Conservation (phyloP, 192 early-diverging fungal genomes). For the Coemansia sp. region DNA sequence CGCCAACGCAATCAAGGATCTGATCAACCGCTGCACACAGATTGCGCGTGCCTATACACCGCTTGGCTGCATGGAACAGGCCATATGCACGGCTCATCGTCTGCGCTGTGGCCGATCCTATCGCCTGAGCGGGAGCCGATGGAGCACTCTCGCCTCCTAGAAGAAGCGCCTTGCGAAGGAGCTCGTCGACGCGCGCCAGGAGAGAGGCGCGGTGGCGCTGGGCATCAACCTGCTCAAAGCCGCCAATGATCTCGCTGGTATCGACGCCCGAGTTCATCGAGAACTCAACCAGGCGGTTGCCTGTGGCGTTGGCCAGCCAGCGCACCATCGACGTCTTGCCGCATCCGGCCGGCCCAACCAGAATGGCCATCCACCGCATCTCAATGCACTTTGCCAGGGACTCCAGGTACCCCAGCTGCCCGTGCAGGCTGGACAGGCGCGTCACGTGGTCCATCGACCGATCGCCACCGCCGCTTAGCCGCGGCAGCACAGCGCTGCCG, state of each 20-base stretch:
- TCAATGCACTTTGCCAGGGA: slow-evolving; percentile 85
- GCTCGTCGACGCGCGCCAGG: not conserved
- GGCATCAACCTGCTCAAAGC: slow-evolving; percentile 95
- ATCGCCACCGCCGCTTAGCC: slow-evolving; percentile 34
- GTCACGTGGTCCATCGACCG: not conserved
- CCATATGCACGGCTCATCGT: slow-evolving; percentile 1
- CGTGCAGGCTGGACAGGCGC: slow-evolving; percentile 66
- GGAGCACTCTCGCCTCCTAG: too few species aligned
- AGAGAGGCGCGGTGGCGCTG: slow-evolving; percentile 61
- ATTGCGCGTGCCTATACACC: not conserved
- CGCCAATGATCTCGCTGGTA: slow-evolving; percentile 92
- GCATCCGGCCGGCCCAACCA: slow-evolving; percentile 78
- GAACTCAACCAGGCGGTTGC: slow-evolving; percentile 87
- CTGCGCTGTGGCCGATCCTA: not conserved
- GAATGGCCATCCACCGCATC: slow-evolving; percentile 87
- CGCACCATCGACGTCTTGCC: slow-evolving; percentile 91
- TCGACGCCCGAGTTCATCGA: slow-evolving; percentile 94
- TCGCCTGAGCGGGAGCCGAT: not conserved
- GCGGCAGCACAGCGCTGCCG: slow-evolving; percentile 62
- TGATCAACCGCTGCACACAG: slow-evolving; percentile 17
- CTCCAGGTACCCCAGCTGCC: slow-evolving; percentile 66
- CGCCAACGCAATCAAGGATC: slow-evolving; percentile 1
- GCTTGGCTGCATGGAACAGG: slow-evolving; percentile 1
- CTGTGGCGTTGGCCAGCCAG: slow-evolving; percentile 76
- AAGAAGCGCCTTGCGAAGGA: slow-evolving; percentile 12